Evolutionary conservation across 73 alveolate species (phyloP), one percentile per base, ranked within the genome.

Genomic region (Paramecium pentaurelia): DNA sequence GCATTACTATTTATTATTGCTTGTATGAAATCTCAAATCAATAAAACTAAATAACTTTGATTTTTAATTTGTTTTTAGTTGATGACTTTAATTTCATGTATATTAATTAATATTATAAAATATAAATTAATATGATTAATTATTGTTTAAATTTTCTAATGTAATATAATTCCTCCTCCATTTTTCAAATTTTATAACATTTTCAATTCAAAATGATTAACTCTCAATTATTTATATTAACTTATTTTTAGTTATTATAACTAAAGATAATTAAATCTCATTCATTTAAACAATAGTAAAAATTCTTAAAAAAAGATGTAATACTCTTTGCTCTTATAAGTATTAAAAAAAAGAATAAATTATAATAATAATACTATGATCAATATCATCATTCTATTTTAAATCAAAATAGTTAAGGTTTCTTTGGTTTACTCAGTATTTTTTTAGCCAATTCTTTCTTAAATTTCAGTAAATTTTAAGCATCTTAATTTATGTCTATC

Each of bases 11-110:
- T 64, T 34, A 64, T 64, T 64, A 34, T 64, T 28, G 84, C 49
- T 34, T 64, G 84, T 34, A 64, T 64, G 84, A 64, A 64, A 64
- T 64, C 84, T 64, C 84, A 64, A 64, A 64, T 64, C 27, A 64
- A 64, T 28, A 64, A 64, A 64, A 64, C 84, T 64, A 64, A 64
- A 64, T 64, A 64, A 28, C 84, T 64, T 10, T 64, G 84, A 64
- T 25, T 64, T 64, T 64, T 64, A 64, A 54, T 54, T 54, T 54
- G 70, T 54, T 54, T 47, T 54, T 54, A 54, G 32, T 54, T 54
- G 30, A 54, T 54, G 70, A 54, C 70, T 54, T 54, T 20, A 16
- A 54, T 54, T 54, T 16, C 70, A 54, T 54, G 70, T 64, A 28
- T 64, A 64, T 32, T 64, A 32, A 64, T 64, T 32, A 32, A 28